A percentile compares a stretch with the other conserved stretches of the same genome.
Conservation (phyloP, 2,329 filamentous ascomycete species). For the Zymoseptoria tritici region DNA sequence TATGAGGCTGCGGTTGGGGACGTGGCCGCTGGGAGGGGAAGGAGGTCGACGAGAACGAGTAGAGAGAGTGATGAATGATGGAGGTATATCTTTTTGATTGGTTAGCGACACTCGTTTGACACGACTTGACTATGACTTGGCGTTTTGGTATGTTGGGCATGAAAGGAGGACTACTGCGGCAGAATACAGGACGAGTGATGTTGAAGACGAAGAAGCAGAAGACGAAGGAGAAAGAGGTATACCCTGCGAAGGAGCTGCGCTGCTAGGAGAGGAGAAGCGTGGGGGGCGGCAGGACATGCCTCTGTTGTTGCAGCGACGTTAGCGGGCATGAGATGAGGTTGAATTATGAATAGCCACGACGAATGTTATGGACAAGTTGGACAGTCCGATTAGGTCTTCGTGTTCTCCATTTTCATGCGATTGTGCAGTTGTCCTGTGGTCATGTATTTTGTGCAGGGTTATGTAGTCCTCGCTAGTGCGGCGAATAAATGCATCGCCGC, state of each 20-base stretch:
- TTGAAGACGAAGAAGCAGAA: background rate
- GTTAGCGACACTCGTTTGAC: background rate
- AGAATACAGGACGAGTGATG: background rate
- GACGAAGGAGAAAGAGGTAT: background rate
- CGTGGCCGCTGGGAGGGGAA: constrained; percentile 20
- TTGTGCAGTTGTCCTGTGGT: background rate
- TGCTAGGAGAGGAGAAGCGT: background rate
- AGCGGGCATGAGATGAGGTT: background rate
- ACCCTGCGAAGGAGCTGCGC: background rate
- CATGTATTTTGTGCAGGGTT: background rate
- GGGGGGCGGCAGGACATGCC: background rate
- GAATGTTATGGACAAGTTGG: background rate
- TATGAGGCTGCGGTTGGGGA: constrained; percentile 64
- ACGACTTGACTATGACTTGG: background rate
- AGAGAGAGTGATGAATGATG: constrained; percentile 13
- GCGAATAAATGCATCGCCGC: background rate
- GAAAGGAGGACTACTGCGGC: background rate
- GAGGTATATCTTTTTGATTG: background rate
- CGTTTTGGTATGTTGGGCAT: background rate
- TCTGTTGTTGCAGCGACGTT: background rate
- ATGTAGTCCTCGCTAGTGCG: background rate
- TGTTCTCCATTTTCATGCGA: too few species aligned
- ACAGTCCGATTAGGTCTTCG: background rate
- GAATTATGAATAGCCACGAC: background rate
- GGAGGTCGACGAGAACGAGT: constrained; percentile 19